A percentile compares a stretch with the other conserved stretches of the same genome.
Evolutionary conservation across 1,284 basidiomycete species (phyloP).

Genomic region (Ceratobasidium sp.): DNA sequence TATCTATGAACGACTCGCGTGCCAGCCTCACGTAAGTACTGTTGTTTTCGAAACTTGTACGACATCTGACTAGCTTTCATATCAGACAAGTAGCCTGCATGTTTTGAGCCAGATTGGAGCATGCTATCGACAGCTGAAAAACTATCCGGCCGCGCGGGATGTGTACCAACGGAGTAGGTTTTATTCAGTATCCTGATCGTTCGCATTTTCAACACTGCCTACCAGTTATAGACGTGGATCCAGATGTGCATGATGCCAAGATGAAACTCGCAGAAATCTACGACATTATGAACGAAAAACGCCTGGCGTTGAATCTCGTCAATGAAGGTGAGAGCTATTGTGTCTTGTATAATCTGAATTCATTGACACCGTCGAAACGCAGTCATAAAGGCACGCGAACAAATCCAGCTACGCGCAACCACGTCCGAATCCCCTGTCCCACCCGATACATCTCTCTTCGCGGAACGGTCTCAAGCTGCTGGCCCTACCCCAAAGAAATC

Average conservation of each 20-base stretch:
- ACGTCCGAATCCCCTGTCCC: slow-evolving; percentile 9
- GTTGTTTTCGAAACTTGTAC: background rate
- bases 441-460: slow-evolving; percentile 24
- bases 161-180: slow-evolving; percentile 83
- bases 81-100: slow-evolving; percentile 74
- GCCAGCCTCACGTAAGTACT: slow-evolving; percentile 72
- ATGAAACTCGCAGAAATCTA: slow-evolving; percentile 92
- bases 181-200: slow-evolving; percentile 10
- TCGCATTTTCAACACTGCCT: slow-evolving; percentile 63
- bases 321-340: slow-evolving; percentile 74
- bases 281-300: slow-evolving; percentile 83
- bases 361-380: too few relatives aligned
- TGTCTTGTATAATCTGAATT: too few relatives aligned
- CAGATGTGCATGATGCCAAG: slow-evolving; percentile 83
- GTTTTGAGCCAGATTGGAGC: slow-evolving; percentile 78
- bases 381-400: slow-evolving; percentile 41
- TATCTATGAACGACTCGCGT: slow-evolving; percentile 82
- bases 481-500: background rate
- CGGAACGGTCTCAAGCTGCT: slow-evolving; percentile 6
- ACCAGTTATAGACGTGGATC: slow-evolving; percentile 83
- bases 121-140: slow-evolving; percentile 80
- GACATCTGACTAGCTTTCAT: slow-evolving; percentile 2
- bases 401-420: background rate
- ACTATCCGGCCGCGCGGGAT: slow-evolving; percentile 81
- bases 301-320: slow-evolving; percentile 87